phyloP scores from a whole-genome alignment of 805 yeast genomes.

The Yarrowia sp. region DNA sequence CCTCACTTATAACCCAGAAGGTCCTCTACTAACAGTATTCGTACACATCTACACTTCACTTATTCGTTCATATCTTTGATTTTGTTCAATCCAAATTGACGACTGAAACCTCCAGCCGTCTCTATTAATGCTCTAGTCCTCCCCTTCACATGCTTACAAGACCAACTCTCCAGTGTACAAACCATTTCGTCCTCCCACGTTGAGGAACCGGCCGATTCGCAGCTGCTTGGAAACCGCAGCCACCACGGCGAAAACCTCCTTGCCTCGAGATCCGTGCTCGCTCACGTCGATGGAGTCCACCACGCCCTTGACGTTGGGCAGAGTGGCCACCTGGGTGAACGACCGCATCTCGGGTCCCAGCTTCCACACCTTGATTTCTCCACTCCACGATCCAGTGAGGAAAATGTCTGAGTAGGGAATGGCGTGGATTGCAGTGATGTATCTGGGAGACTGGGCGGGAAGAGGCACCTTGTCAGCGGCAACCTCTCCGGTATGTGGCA shows the following conservation, averaged over 20 bases:
- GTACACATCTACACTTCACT: too few relatives aligned
- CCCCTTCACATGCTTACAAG: slow-evolving; percentile 37
- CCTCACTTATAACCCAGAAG: too few relatives aligned
- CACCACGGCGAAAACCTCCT: slow-evolving; percentile 59
- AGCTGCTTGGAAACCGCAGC: slow-evolving; percentile 85
- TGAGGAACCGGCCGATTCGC: slow-evolving; percentile 85
- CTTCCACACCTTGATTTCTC: slow-evolving; percentile 79
- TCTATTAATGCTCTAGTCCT: slow-evolving; percentile 36
- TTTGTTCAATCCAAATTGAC: too few relatives aligned
- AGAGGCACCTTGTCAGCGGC: slow-evolving; percentile 58
- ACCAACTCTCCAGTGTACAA: slow-evolving; percentile 54
- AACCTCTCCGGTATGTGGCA: slow-evolving; percentile 54
- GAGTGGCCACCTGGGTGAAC: slow-evolving; percentile 62
- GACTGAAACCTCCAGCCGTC: neutral
- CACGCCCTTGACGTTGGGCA: slow-evolving; percentile 69
- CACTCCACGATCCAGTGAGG: slow-evolving; percentile 88
- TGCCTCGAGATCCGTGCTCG: slow-evolving; percentile 49
- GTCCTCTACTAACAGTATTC: too few relatives aligned
- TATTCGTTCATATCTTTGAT: too few relatives aligned
- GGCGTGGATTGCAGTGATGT: slow-evolving; percentile 83
- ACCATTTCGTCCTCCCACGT: slow-evolving; percentile 75
- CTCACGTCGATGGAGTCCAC: slow-evolving; percentile 50
- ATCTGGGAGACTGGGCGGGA: slow-evolving; percentile 79
- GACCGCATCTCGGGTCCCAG: slow-evolving; percentile 67
- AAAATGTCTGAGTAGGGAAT: slow-evolving; percentile 86